Conservation (phyloP, 345 rosid genomes). For the Salix purpurea region DNA sequence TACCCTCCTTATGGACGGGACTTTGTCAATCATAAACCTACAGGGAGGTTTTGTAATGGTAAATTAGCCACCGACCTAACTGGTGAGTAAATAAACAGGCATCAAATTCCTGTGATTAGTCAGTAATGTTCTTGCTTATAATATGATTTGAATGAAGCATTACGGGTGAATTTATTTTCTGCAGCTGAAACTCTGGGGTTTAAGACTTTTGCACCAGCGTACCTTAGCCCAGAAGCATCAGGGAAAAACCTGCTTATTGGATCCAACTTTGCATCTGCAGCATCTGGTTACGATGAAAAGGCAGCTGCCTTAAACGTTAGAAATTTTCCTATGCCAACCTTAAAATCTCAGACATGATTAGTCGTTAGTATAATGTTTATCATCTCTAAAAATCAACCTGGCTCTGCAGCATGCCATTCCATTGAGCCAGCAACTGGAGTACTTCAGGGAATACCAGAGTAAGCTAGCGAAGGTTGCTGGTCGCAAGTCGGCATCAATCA, state of each 20-base stretch:
- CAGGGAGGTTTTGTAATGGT: constrained; percentile 94
- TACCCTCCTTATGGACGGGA: constrained; percentile 96
- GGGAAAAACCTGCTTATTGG: constrained; percentile 91
- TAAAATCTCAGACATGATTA: not conserved
- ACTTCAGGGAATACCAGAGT: constrained; percentile 71
- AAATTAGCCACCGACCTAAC: constrained; percentile 86
- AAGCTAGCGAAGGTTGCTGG: constrained; percentile 64
- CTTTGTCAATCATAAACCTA: constrained; percentile 55
- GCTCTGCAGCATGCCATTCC: constrained; percentile 74
- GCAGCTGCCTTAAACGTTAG: constrained; percentile 59
- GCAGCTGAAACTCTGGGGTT: constrained; percentile 88
- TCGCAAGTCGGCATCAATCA: constrained; percentile 48
- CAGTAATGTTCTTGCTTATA: too few relatives aligned
- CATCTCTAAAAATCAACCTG: not conserved
- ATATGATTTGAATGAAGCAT: not conserved
- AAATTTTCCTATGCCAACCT: not conserved
- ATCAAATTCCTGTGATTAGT: not conserved
- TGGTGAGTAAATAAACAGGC: constrained; percentile 26
- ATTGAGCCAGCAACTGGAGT: constrained; percentile 61
- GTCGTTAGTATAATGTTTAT: not conserved
- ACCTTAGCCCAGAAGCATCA: constrained; percentile 81
- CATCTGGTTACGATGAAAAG: constrained; percentile 77
- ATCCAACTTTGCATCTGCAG: constrained; percentile 93
- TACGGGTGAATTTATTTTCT: not conserved
- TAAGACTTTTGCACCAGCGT: constrained; percentile 67